Conservation (phyloP, 805 yeast genomes). For the Pichia cephalocereana region DNA sequence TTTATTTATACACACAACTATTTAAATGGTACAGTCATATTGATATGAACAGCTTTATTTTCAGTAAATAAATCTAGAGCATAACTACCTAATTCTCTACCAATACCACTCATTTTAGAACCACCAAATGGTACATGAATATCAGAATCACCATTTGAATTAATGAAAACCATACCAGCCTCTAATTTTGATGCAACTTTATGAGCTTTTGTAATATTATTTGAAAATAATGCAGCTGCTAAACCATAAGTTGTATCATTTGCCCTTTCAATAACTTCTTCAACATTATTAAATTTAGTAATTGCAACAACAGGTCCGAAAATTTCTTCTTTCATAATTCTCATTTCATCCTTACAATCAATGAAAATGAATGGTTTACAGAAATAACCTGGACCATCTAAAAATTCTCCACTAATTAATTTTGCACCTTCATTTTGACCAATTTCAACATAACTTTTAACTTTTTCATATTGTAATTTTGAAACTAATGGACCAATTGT, state of each 20-base stretch:
- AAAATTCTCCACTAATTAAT: conserved; percentile 54
- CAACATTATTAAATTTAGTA: conserved; percentile 54
- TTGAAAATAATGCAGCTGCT: conserved; percentile 71
- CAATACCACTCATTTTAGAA: conserved; percentile 56
- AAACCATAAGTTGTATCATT: conserved; percentile 65
- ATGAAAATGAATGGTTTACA: conserved; percentile 64
- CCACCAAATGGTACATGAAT: conserved; percentile 61
- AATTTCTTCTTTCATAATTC: conserved; percentile 62
- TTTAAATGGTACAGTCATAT: conserved; percentile 28
- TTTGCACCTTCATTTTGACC: conserved; percentile 68
- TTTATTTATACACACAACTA: not conserved
- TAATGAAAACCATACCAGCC: conserved; percentile 61
- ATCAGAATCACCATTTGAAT: conserved; percentile 49
- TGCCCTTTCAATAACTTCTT: conserved; percentile 57
- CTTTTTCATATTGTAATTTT: conserved; percentile 54
- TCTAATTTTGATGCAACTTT: conserved; percentile 52
- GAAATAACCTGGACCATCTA: conserved; percentile 57
- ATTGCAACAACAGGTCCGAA: conserved; percentile 75
- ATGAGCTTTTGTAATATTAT: conserved; percentile 50
- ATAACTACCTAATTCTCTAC: conserved; percentile 59
- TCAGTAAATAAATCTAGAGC: conserved; percentile 56
- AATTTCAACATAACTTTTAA: conserved; percentile 53
- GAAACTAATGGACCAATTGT: conserved; percentile 74
- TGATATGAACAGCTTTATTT: conserved; percentile 64
- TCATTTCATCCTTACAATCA: conserved; percentile 56